Evolutionary conservation across 2,329 filamentous ascomycete genomes (phyloP).

Genomic region (Lanzia echinophila): DNA sequence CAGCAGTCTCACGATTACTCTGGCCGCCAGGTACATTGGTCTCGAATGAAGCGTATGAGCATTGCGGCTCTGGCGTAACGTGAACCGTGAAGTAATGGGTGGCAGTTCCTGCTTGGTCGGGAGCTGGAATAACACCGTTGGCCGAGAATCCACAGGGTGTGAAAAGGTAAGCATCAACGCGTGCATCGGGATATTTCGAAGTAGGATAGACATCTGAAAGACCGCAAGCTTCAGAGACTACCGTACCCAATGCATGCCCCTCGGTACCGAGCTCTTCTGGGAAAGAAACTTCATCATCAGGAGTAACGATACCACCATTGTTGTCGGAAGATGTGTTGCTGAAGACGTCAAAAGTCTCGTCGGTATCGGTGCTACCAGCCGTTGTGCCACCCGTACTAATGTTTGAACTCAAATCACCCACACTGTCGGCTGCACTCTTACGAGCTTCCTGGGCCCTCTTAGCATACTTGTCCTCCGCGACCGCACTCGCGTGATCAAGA

Average conservation of each 20-base stretch:
- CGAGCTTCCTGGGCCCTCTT: constrained; percentile 59
- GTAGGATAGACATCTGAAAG: constrained; percentile 83
- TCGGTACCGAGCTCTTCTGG: constrained; percentile 79
- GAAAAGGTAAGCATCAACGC: constrained; percentile 94
- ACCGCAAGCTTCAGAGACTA: constrained; percentile 85
- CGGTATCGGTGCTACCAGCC: constrained; percentile 33
- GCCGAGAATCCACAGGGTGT: constrained; percentile 95
- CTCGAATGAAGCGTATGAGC: constrained; percentile 96
- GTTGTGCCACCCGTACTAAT: constrained; percentile 35
- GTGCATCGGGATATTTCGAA: constrained; percentile 81
- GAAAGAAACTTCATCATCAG: constrained; percentile 51
- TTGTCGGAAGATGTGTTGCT: constrained; percentile 62
- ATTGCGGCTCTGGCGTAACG: constrained; percentile 93
- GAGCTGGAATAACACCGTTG: constrained; percentile 87
- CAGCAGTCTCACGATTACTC: constrained; percentile 78
- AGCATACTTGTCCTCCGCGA: constrained; percentile 75
- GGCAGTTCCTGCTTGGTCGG: constrained; percentile 44
- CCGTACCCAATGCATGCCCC: constrained; percentile 85
- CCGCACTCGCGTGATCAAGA: constrained; percentile 77
- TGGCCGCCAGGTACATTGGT: constrained; percentile 92
- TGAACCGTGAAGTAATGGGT: constrained; percentile 96
- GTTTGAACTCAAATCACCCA: constrained; percentile 48
- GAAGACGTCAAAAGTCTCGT: constrained; percentile 73
- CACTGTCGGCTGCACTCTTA: constrained; percentile 50
- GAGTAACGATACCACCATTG: constrained; percentile 49